A percentile compares a stretch with the other conserved stretches of the same genome.
Conservation (phyloP, 2,329 filamentous ascomycete species). For the Fusarium nelsonii region DNA sequence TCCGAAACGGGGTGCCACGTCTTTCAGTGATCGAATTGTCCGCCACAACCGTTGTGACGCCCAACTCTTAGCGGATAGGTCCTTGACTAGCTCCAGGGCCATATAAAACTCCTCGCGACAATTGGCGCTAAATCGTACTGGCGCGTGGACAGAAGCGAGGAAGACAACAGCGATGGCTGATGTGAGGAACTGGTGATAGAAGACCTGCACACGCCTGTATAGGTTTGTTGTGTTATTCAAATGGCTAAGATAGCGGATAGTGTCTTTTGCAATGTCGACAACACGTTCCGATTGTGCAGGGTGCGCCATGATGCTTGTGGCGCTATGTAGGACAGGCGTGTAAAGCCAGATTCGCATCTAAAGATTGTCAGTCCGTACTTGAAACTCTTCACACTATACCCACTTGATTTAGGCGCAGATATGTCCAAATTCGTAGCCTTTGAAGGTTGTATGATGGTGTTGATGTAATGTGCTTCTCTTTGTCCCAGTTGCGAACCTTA, state of each 20-base stretch:
- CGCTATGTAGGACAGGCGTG: slow-evolving; percentile 86
- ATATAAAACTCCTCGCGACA: slow-evolving; percentile 84
- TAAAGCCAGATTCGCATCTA: slow-evolving; percentile 87
- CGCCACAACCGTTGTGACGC: slow-evolving; percentile 80
- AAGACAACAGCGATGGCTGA: slow-evolving; percentile 82
- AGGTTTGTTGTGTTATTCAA: slow-evolving; percentile 79
- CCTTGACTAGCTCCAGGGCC: slow-evolving; percentile 79
- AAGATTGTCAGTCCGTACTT: slow-evolving; percentile 8
- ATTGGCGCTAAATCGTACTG: slow-evolving; percentile 74
- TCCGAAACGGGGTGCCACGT: slow-evolving; percentile 77
- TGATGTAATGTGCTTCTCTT: slow-evolving; percentile 64
- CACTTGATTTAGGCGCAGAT: slow-evolving; percentile 84
- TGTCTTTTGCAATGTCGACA: slow-evolving; percentile 81
- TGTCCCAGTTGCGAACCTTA: slow-evolving; percentile 70
- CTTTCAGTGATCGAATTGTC: slow-evolving; percentile 76
- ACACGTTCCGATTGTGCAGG: slow-evolving; percentile 78
- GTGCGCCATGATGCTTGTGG: slow-evolving; percentile 84
- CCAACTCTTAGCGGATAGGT: slow-evolving; percentile 77
- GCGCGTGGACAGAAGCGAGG: slow-evolving; percentile 80
- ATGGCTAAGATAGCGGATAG: slow-evolving; percentile 76
- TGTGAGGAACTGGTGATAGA: slow-evolving; percentile 84
- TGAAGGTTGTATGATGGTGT: slow-evolving; percentile 74
- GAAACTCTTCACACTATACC: slow-evolving; percentile 12
- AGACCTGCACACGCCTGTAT: slow-evolving; percentile 78
- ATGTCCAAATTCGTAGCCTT: slow-evolving; percentile 84